These are phyloP conservation scores for Candida endomychidarum DNA, from an alignment of 805 yeast species.

Conservation along the genomic window DNA sequence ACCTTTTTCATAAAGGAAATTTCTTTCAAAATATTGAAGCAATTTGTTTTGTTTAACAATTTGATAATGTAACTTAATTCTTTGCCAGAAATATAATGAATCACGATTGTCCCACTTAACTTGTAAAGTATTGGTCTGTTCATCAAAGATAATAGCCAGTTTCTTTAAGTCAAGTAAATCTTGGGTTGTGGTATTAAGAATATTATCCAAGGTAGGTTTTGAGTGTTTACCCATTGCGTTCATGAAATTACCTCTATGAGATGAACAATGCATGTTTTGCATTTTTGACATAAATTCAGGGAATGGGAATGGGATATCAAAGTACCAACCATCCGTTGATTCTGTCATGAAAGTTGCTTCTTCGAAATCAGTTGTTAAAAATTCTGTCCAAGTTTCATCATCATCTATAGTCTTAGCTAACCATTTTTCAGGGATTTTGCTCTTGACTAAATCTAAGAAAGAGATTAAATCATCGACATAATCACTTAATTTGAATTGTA, in stretches of 20 bases:
- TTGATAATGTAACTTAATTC: slow-evolving; percentile 29
- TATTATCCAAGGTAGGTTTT: slow-evolving; percentile 17
- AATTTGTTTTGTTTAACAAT: slow-evolving; percentile 36
- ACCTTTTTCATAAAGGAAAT: slow-evolving; percentile 50
- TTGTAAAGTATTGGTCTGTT: slow-evolving; percentile 26
- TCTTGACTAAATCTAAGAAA: slow-evolving; percentile 33
- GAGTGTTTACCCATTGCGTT: slow-evolving; percentile 8
- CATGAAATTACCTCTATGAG: slow-evolving; percentile 13
- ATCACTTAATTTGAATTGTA: slow-evolving; percentile 45
- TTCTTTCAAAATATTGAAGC: slow-evolving; percentile 49
- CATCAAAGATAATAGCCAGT: slow-evolving; percentile 29
- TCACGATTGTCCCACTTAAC: slow-evolving; percentile 29
- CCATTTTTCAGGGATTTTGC: slow-evolving; percentile 37
- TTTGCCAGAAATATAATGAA: slow-evolving; percentile 36
- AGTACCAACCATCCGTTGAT: slow-evolving; percentile 20
- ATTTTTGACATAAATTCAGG: slow-evolving; percentile 23
- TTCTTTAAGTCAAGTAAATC: slow-evolving; percentile 24
- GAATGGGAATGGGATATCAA: slow-evolving; percentile 17
- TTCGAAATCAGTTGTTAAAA: slow-evolving; percentile 16
- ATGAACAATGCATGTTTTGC: too few relatives aligned
- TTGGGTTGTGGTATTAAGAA: slow-evolving; percentile 21
- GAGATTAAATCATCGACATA: slow-evolving; percentile 46
- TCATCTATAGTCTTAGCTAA: slow-evolving; percentile 19
- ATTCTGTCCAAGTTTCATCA: slow-evolving; percentile 18
- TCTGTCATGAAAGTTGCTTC: slow-evolving; percentile 17